phyloP scores from a whole-genome alignment of 2,329 filamentous ascomycete genomes.

The Verticillium longisporum region DNA sequence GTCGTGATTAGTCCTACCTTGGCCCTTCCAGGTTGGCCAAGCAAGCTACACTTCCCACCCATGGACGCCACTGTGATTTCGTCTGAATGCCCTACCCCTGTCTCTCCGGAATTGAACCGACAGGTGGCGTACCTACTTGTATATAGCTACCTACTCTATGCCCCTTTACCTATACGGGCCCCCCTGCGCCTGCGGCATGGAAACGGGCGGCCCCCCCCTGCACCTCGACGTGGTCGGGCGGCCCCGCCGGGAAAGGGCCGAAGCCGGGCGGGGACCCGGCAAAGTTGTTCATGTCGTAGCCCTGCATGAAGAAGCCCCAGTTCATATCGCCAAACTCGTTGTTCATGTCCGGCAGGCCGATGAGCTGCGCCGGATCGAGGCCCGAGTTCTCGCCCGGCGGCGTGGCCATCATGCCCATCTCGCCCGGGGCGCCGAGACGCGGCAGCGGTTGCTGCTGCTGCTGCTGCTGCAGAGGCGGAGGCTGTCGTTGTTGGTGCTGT shows the following conservation, averaged over 20 bases:
- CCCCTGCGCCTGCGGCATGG: background rate
- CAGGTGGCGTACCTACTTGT: too few relatives aligned
- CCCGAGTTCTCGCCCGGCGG: constrained; percentile 16
- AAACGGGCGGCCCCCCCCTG: constrained; percentile 8
- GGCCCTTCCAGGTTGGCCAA: too few relatives aligned
- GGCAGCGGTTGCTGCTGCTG: constrained; percentile 14
- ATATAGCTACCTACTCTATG: background rate
- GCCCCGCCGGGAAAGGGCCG: constrained; percentile 10
- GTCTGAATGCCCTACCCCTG: too few relatives aligned
- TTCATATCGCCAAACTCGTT: constrained; percentile 33
- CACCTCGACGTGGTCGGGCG: background rate
- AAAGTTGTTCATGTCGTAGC: constrained; percentile 26
- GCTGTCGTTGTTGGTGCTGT: constrained; percentile 3
- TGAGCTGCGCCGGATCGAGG: constrained; percentile 3
- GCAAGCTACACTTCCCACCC: too few relatives aligned
- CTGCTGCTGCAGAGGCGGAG: background rate
- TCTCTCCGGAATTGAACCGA: too few relatives aligned
- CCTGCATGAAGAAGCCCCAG: constrained; percentile 40
- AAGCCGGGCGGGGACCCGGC: constrained; percentile 18
- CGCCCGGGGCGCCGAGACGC: constrained; percentile 6
- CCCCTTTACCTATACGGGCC: background rate
- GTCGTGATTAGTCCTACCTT: too few relatives aligned
- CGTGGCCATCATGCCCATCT: constrained; percentile 22
- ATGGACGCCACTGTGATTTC: too few relatives aligned
- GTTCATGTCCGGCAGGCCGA: constrained; percentile 16